Conservation (phyloP, 257 asterid species). For the Oldenlandia corymbosa region DNA sequence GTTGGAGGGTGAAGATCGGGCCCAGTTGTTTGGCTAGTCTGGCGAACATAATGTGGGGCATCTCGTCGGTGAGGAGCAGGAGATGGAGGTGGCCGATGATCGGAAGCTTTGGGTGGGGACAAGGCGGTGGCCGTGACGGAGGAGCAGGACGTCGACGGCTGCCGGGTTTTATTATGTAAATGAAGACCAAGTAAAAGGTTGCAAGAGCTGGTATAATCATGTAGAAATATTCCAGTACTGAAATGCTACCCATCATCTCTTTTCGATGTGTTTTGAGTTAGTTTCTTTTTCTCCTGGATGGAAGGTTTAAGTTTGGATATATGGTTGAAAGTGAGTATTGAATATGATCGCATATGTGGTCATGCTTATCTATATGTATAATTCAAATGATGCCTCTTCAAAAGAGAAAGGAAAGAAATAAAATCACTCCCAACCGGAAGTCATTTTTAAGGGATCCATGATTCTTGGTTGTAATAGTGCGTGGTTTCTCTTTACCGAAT, state of each 20-base stretch:
- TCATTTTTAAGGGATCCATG: too few relatives aligned
- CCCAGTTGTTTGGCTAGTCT: conserved; percentile 23
- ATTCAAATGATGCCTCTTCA: too few relatives aligned
- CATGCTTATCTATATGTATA: too few relatives aligned
- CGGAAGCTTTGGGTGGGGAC: conserved; percentile 25
- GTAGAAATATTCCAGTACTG: conserved; percentile 14
- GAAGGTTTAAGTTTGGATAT: not conserved
- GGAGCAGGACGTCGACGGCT: not conserved
- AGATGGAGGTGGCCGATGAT: conserved; percentile 38
- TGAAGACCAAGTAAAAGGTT: conserved; percentile 11
- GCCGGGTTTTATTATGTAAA: not conserved
- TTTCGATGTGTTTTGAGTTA: too few relatives aligned
- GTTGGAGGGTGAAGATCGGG: conserved; percentile 27
- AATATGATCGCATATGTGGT: too few relatives aligned
- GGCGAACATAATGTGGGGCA: conserved; percentile 32
- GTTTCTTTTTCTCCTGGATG: not conserved
- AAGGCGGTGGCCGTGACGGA: not conserved
- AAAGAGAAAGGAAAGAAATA: too few relatives aligned
- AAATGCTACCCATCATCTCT: conserved; percentile 16
- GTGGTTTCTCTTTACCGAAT: too few relatives aligned
- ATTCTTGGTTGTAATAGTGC: too few relatives aligned
- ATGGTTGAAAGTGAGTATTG: too few relatives aligned
- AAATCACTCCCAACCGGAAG: too few relatives aligned
- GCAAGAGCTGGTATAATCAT: conserved; percentile 7
- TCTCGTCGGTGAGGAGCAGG: conserved; percentile 20